Base-by-base conservation (phyloP, 1,284 basidiomycete species). In the Schizophyllum amplum region DNA sequence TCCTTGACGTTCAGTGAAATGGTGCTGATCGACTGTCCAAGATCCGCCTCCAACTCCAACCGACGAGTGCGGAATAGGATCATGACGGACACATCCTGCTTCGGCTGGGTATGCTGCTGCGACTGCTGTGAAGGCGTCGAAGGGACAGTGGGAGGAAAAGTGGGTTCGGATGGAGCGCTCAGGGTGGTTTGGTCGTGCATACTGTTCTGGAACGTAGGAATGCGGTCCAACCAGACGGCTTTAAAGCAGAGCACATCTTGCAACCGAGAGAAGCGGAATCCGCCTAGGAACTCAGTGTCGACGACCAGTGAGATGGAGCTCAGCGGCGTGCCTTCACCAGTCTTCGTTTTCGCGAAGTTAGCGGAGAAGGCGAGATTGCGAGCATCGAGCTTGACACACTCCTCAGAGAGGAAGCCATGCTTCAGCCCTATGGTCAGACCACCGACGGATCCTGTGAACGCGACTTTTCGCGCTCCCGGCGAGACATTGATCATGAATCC, bases 241-340 rank as follows among this genome's bases (percentile, higher is more conserved):
- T 93, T 92, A 78, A 94, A 91, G 68, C 90, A 92, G 24, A 94
- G 75, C 51, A 92, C 82, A 65, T 94, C 92, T 67, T 93, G 91
- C 17, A 94, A 68, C 15, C 92, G 82, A 9, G 89, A 89, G 66
- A 94, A 89, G 20, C 85, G 82, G 27, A 91, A 76, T 4, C 75
- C 81, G 0, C 88, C 89, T 5, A 83, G 75, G 60, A 93, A 81
- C 66, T 91, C 86, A 0, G 89, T 92, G 66, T 90, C 89, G 5
- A 90, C 66, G 4, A 86, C 77, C 21, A 89, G 70, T 0, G 88
- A 89, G 17, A 92, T 74, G 4, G 81, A 84, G 63, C 79, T 86
- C 57, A 81, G 68, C 1, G 72, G 58, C 17, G 68, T 66, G 25
- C 72, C 71, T 5, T 59, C 57, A 2, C 65, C 66, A n/a, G 71